Percentiles rank a stretch among this genome's conserved stretches.
These are phyloP conservation scores for Xerocomellus amylosporus DNA, from an alignment of 768 basidiomycete species.

Conservation along the genomic window DNA sequence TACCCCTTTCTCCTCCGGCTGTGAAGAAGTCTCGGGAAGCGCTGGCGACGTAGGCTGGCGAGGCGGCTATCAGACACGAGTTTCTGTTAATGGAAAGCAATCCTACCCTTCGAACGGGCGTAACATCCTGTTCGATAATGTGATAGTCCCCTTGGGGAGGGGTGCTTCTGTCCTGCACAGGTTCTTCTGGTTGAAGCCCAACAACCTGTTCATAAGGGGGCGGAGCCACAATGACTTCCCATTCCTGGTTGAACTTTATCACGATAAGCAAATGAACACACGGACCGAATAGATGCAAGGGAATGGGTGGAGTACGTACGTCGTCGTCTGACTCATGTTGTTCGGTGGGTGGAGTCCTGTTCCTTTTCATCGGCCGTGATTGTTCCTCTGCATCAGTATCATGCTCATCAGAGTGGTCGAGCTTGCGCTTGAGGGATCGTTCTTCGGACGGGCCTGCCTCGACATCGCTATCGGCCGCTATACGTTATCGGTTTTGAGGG, in stretches of 20 bases:
- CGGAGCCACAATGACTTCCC: conserved; percentile 33
- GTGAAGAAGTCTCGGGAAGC: not conserved
- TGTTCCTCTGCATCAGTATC: conserved; percentile 32
- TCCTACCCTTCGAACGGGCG: conserved; percentile 17
- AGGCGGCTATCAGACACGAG: conserved; percentile 9
- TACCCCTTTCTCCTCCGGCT: conserved; percentile 10
- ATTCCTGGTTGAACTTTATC: conserved; percentile 27
- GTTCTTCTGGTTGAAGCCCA: conserved; percentile 8
- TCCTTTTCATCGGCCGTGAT: conserved; percentile 33
- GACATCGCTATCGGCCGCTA: conserved; percentile 32
- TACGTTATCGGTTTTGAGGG: conserved; percentile 28
- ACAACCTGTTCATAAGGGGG: conserved; percentile 26
- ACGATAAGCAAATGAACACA: conserved; percentile 20
- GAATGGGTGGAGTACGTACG: conserved; percentile 16
- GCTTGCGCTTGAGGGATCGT: conserved; percentile 33
- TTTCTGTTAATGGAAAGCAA: not conserved
- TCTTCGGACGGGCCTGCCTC: conserved; percentile 27
- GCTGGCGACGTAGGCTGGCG: conserved; percentile 13
- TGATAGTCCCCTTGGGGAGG: conserved; percentile 1
- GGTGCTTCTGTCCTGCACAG: conserved; percentile 9
- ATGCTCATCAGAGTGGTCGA: conserved; percentile 25
- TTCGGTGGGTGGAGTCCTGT: conserved; percentile 42
- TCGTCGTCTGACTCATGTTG: conserved; percentile 27
- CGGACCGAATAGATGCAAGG: not conserved
- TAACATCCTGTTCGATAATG: not conserved